phyloP scores from a whole-genome alignment of 768 basidiomycete genomes.

The Suillus brevipes region DNA sequence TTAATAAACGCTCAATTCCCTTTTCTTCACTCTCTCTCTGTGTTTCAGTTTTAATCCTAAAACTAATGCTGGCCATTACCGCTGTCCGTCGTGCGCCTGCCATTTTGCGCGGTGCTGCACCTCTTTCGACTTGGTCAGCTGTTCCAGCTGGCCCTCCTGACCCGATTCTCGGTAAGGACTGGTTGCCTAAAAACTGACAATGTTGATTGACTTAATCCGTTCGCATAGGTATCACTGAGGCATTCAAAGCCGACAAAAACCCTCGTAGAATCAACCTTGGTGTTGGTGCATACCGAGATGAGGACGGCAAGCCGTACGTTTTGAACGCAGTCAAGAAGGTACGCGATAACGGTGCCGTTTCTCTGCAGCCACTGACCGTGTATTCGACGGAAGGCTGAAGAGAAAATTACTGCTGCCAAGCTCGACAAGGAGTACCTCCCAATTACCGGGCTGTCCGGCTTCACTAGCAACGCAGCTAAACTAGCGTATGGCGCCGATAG shows the following conservation, averaged over 20 bases:
- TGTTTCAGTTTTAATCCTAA: slow-evolving; percentile 35
- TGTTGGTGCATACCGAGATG: slow-evolving; percentile 95
- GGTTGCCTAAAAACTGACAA: neutral
- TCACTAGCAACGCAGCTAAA: slow-evolving; percentile 84
- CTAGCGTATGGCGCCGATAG: slow-evolving; percentile 90
- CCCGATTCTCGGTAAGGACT: slow-evolving; percentile 77
- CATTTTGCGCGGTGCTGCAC: slow-evolving; percentile 39
- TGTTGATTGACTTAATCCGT: slow-evolving; percentile 11
- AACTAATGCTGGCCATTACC: slow-evolving; percentile 43
- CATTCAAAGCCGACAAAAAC: slow-evolving; percentile 94
- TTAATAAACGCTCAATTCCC: slow-evolving; percentile 14
- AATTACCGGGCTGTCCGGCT: slow-evolving; percentile 86
- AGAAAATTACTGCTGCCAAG: slow-evolving; percentile 59
- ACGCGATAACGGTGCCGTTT: slow-evolving; percentile 8
- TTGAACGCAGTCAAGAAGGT: slow-evolving; percentile 88
- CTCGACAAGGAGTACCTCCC: slow-evolving; percentile 96
- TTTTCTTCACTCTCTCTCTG: slow-evolving; percentile 22
- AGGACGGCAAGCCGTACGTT: slow-evolving; percentile 92
- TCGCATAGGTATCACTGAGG: slow-evolving; percentile 80
- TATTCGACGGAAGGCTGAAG: slow-evolving; percentile 62
- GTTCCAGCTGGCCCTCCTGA: slow-evolving; percentile 91
- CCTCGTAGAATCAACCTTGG: slow-evolving; percentile 96
- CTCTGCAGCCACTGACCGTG: slow-evolving; percentile 5
- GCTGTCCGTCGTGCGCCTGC: slow-evolving; percentile 52
- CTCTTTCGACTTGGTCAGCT: slow-evolving; percentile 73